These are phyloP conservation scores for Annulohypoxylon truncatum DNA, from an alignment of 2,329 filamentous ascomycete species.

Conservation along the genomic window DNA sequence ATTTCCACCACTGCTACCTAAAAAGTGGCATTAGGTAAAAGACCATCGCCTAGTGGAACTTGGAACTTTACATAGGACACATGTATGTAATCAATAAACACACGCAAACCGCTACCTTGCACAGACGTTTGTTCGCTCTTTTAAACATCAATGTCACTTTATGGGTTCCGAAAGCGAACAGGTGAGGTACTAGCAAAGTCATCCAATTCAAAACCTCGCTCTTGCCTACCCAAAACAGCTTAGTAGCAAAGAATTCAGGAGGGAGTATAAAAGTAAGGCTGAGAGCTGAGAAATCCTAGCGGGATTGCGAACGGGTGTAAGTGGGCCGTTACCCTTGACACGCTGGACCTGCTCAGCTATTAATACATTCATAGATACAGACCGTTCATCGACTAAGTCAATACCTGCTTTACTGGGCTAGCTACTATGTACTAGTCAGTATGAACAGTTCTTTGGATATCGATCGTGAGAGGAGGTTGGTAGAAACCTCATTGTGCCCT, in stretches of 20 bases:
- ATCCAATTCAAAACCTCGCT: neutral
- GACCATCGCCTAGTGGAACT: neutral
- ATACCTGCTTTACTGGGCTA: conserved; percentile 27
- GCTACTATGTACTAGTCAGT: neutral
- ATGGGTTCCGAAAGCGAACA: neutral
- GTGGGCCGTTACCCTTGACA: conserved; percentile 17
- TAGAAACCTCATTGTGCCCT: neutral
- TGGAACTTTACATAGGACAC: neutral
- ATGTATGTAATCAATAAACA: neutral
- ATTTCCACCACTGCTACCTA: conserved; percentile 6
- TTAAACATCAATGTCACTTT: neutral
- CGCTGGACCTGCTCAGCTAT: conserved; percentile 8
- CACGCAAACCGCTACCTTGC: neutral
- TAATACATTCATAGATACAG: conserved; percentile 7
- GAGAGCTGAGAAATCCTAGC: conserved; percentile 35
- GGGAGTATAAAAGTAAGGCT: conserved; percentile 23
- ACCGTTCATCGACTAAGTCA: neutral
- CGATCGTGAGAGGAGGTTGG: neutral
- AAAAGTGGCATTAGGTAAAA: conserved; percentile 7
- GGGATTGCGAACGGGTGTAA: conserved; percentile 26
- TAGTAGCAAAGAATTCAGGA: neutral
- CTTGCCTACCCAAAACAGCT: neutral
- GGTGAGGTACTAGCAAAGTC: neutral
- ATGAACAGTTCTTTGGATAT: neutral
- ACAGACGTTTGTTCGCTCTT: neutral